Conservation (phyloP, 192 early-diverging fungal species). For the Coemansia sp. region DNA sequence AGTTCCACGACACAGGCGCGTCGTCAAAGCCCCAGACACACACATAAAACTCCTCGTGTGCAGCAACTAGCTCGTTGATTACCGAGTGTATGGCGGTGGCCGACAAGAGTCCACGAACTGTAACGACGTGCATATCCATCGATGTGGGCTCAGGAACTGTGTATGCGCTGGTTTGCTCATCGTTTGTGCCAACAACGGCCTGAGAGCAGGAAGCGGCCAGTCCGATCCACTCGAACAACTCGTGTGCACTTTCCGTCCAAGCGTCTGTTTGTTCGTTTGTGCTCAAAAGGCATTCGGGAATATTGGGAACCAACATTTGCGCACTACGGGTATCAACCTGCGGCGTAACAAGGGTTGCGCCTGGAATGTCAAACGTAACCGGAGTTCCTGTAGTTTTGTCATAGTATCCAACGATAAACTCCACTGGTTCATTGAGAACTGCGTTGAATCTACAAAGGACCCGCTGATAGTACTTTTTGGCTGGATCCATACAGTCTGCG, state of each 20-base stretch:
- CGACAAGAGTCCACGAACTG: constrained; percentile 30
- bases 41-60: constrained; percentile 7
- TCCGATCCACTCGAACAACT: constrained; percentile 47
- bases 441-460: constrained; percentile 17
- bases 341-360: constrained; percentile 3
- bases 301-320: constrained; percentile 10
- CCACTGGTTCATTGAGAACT: constrained; percentile 19
- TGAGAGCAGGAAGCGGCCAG: constrained; percentile 15
- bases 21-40: constrained; percentile 53
- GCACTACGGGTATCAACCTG: background rate
- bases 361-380: constrained; percentile 33
- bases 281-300: background rate
- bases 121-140: constrained; percentile 7
- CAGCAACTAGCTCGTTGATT: background rate
- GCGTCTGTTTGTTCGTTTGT: constrained; percentile 10
- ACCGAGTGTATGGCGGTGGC: constrained; percentile 23
- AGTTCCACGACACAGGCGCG: constrained; percentile 36
- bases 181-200: background rate
- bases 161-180: constrained; percentile 17
- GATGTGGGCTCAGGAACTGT: constrained; percentile 5
- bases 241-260: constrained; percentile 34
- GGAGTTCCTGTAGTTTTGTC: constrained; percentile 19
- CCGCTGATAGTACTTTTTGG: constrained; percentile 39
- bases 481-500: constrained; percentile 22
- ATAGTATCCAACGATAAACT: constrained; percentile 25